Conservation (phyloP, 257 asterid species). For the Penstemon newberryi region DNA sequence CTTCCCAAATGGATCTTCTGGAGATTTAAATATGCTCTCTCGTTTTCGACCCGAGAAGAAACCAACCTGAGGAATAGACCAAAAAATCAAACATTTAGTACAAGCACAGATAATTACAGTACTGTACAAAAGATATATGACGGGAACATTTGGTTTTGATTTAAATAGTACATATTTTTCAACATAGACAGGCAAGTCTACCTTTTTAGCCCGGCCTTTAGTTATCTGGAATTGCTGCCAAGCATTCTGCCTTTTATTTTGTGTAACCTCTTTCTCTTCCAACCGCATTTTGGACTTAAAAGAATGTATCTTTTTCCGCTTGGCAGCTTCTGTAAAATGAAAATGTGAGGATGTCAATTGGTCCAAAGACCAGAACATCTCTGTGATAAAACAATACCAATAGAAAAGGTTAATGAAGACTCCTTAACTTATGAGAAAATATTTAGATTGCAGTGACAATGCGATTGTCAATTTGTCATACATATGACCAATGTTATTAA, state of each 20-base stretch:
- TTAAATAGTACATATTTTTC: background rate
- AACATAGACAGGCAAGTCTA: slow-evolving; percentile 17
- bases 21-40: slow-evolving; percentile 95
- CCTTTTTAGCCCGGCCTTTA: slow-evolving; percentile 93
- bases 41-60: slow-evolving; percentile 95
- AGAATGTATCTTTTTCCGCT: slow-evolving; percentile 85
- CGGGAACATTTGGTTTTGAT: background rate
- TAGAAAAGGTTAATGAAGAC: background rate
- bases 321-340: slow-evolving; percentile 67
- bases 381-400: background rate
- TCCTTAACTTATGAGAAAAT: slow-evolving; percentile 10
- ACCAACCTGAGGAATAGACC: slow-evolving; percentile 56
- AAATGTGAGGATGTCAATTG: background rate
- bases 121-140: background rate
- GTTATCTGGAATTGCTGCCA: slow-evolving; percentile 99
- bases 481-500: no score
- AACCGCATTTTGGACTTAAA: slow-evolving; percentile 92
- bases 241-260: slow-evolving; percentile 93
- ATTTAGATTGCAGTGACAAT: background rate
- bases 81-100: background rate
- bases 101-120: background rate
- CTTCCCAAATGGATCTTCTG: slow-evolving; percentile 91
- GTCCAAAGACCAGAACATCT: slow-evolving; percentile 9
- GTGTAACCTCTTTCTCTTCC: slow-evolving; percentile 88
- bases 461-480: background rate